These are phyloP conservation scores for Nymphaea thermarum DNA, from an alignment of 164 flowering plant species.

Conservation along the genomic window DNA sequence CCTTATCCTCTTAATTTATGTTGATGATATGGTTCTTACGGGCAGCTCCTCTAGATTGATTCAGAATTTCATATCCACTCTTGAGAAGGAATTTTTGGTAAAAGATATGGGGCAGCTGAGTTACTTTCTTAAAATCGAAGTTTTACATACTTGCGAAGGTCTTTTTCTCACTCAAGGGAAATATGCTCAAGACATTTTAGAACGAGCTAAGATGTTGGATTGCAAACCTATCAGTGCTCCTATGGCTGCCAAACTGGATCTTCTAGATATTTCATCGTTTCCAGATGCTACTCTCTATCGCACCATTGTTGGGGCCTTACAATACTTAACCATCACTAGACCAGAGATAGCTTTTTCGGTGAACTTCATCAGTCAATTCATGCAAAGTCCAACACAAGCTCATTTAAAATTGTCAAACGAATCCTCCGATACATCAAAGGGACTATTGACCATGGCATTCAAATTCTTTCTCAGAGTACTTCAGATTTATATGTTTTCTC, in stretches of 20 bases:
- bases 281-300: not conserved
- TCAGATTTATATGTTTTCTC: not conserved
- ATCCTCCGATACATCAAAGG: not conserved
- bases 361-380: not conserved
- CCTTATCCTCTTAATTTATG: not conserved
- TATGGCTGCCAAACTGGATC: not conserved
- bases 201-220: not conserved
- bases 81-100: not conserved
- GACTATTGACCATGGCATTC: not conserved
- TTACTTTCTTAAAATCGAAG: slow-evolving; percentile 2
- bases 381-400: not conserved
- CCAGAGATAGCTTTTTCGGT: not conserved
- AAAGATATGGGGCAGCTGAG: slow-evolving; percentile 1
- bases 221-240: not conserved
- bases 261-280: not conserved
- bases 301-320: not conserved
- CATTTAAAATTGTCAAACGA: not conserved
- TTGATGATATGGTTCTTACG: slow-evolving; percentile 3
- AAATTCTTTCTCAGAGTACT: too few relatives aligned
- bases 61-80: not conserved
- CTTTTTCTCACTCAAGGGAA: slow-evolving; percentile 2
- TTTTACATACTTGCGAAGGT: not conserved
- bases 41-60: not conserved
- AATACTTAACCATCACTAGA: not conserved
- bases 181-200: not conserved